phyloP scores from a whole-genome alignment of 140 eudicot genomes.

The Stevia rebaudiana region DNA sequence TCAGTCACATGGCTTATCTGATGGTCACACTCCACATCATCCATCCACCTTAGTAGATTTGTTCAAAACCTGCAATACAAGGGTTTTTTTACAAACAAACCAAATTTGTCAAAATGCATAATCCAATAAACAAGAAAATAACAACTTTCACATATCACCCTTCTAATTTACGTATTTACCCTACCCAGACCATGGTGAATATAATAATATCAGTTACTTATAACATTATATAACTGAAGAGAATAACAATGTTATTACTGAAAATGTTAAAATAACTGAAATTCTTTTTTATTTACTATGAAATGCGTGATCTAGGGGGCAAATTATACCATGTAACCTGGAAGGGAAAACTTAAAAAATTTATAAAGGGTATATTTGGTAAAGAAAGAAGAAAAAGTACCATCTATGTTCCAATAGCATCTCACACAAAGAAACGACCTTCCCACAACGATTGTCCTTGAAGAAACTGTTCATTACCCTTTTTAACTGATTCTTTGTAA shows the following conservation, averaged over 20 bases:
- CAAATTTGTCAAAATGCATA: not conserved
- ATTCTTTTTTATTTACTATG: not conserved
- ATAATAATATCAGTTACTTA: not conserved
- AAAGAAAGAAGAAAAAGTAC: slow-evolving; percentile 14
- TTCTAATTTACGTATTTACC: not conserved
- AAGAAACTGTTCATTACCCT: slow-evolving; percentile 51
- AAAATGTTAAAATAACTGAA: not conserved
- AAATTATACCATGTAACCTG: not conserved
- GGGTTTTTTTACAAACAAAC: too few species aligned
- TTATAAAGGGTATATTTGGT: not conserved
- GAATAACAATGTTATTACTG: not conserved
- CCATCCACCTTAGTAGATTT: slow-evolving; percentile 52
- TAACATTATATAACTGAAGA: not conserved
- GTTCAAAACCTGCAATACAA: slow-evolving; percentile 45
- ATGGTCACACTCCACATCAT: slow-evolving; percentile 52
- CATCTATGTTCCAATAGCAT: slow-evolving; percentile 44
- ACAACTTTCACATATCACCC: not conserved
- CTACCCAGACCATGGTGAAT: not conserved
- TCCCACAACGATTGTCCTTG: slow-evolving; percentile 86
- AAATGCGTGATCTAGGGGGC: not conserved
- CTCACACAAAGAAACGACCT: slow-evolving; percentile 82
- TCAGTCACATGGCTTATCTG: slow-evolving; percentile 47
- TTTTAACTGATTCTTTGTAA: slow-evolving; percentile 41
- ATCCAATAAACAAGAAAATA: not conserved
- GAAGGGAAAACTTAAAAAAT: not conserved